phyloP scores from a whole-genome alignment of 1,139 yeast species.

The Tardiomyces blankii region DNA sequence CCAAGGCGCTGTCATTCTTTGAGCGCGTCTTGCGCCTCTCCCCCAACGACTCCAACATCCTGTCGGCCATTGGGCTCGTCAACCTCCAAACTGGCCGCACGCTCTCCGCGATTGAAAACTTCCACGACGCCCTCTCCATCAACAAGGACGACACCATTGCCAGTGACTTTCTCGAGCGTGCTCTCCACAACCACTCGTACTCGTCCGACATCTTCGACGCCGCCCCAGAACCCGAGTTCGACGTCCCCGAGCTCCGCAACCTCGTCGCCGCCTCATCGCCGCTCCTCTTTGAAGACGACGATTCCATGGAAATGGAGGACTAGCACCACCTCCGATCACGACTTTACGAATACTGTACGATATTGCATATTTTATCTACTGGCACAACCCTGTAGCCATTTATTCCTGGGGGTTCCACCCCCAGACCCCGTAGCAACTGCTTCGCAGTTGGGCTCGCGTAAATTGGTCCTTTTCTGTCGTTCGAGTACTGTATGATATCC shows the following conservation, averaged over 20 bases:
- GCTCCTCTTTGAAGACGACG: not conserved
- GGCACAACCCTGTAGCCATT: too few species aligned
- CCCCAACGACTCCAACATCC: constrained; percentile 61
- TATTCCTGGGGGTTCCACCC: too few species aligned
- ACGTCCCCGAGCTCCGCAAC: not conserved
- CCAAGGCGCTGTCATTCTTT: constrained; percentile 64
- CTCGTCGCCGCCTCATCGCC: not conserved
- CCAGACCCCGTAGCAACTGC: too few species aligned
- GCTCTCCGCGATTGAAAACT: constrained; percentile 57
- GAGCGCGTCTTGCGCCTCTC: constrained; percentile 63
- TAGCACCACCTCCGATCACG: too few species aligned
- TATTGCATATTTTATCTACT: too few species aligned
- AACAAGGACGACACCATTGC: constrained; percentile 80
- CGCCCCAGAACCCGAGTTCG: constrained; percentile 5
- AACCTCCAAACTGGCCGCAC: constrained; percentile 58
- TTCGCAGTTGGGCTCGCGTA: too few species aligned
- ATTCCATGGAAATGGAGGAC: constrained; percentile 1
- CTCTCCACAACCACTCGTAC: constrained; percentile 53
- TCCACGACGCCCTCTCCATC: constrained; percentile 76
- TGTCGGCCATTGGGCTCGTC: constrained; percentile 77
- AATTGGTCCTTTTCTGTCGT: too few species aligned
- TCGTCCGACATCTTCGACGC: constrained; percentile 6
- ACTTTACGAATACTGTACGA: too few species aligned
- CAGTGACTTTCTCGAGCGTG: constrained; percentile 66
- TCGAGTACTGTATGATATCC: too few species aligned